A percentile compares a stretch with the other conserved stretches of the same genome.
phyloP scores from a whole-genome alignment of 139 green algal species.

The Diplosphaera chodatii region DNA sequence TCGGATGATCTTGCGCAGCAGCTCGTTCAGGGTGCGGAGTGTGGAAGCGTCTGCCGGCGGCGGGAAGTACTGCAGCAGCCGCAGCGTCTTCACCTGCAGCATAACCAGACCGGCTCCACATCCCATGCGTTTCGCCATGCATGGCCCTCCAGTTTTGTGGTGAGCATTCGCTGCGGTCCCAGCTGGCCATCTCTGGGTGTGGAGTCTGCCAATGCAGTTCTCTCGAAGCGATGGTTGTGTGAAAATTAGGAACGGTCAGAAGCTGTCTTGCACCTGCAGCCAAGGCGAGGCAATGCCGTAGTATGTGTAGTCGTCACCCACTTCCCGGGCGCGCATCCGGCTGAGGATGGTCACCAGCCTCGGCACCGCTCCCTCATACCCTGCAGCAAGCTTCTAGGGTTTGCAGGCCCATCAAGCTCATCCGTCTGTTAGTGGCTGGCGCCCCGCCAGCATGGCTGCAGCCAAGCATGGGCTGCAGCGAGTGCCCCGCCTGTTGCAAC shows the following conservation, averaged over 20 bases:
- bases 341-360: conserved; percentile 81
- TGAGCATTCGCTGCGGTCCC: too few relatives aligned
- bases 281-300: conserved; percentile 97
- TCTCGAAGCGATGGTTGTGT: too few relatives aligned
- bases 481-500: too few relatives aligned
- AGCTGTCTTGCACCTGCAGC: conserved; percentile 76
- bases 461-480: too few relatives aligned
- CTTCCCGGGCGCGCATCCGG: conserved; percentile 66
- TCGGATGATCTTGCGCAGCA: conserved; percentile 54
- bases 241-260: too few relatives aligned
- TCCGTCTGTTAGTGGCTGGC: too few relatives aligned
- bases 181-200: too few relatives aligned
- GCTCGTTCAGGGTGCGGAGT: conserved; percentile 43
- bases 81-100: conserved; percentile 78
- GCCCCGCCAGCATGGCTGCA: too few relatives aligned
- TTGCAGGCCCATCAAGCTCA: too few relatives aligned
- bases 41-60: conserved; percentile 63
- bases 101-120: conserved; percentile 8
- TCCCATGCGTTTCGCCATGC: too few relatives aligned
- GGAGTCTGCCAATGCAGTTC: too few relatives aligned
- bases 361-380: conserved; percentile 78
- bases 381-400: conserved; percentile 15
- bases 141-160: too few relatives aligned
- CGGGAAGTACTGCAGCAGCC: conserved; percentile 93
- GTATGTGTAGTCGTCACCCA: conserved; percentile 93